phyloP scores from a whole-genome alignment of 2,329 filamentous ascomycete species.

The Aspergillus fructus region DNA sequence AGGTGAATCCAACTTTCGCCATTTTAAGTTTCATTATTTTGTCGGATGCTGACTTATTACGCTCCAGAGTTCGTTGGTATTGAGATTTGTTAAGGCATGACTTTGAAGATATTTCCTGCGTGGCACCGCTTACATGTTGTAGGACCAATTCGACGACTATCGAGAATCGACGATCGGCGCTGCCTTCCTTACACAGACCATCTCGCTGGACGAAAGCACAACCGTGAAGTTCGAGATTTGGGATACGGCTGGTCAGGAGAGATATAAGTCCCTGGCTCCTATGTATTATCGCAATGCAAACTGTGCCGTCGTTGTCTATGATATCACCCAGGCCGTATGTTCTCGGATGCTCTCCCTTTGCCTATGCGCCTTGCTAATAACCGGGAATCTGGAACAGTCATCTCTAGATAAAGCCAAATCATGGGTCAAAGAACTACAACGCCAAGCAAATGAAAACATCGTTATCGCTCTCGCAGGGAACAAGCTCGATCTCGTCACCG shows the following conservation, averaged over 20 bases:
- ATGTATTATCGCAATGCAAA: constrained; percentile 99
- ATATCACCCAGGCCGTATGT: constrained; percentile 97
- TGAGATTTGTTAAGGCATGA: constrained; percentile 94
- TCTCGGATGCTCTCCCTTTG: constrained; percentile 4
- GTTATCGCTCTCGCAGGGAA: constrained; percentile 97
- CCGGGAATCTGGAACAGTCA: constrained; percentile 56
- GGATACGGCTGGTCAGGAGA: constrained; percentile 97
- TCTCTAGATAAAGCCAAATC: constrained; percentile 98
- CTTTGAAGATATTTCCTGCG: background rate
- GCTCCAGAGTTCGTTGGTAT: constrained; percentile 84
- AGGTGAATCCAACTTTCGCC: constrained; percentile 57
- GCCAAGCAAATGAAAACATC: constrained; percentile 99
- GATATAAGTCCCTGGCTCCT: constrained; percentile 96
- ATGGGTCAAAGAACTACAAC: constrained; percentile 98
- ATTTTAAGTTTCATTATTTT: constrained; percentile 12
- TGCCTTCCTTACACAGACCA: constrained; percentile 97
- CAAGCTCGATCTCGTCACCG: constrained; percentile 93
- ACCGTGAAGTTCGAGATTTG: constrained; percentile 99
- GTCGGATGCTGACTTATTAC: constrained; percentile 33
- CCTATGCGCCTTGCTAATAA: constrained; percentile 9
- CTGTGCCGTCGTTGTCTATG: constrained; percentile 98
- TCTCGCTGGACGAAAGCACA: constrained; percentile 94
- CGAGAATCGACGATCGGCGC: constrained; percentile 97
- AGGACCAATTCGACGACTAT: constrained; percentile 99
- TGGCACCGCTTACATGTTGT: constrained; percentile 13